phyloP scores from a whole-genome alignment of 768 basidiomycete species.

The Auricularia sp. region DNA sequence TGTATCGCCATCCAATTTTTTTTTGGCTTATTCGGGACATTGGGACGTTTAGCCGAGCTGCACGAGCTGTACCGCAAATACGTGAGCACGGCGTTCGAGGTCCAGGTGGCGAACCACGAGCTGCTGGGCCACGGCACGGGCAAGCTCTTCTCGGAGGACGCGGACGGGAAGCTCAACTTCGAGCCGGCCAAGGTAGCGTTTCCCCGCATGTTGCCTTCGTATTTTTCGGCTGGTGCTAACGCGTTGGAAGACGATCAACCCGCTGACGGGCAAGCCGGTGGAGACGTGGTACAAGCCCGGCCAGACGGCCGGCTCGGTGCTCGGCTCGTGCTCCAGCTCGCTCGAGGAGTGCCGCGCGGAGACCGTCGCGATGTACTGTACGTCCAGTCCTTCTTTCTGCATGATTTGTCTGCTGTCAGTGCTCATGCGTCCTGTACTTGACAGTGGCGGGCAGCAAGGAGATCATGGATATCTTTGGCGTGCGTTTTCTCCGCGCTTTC shows the following conservation, averaged over 20 bases:
- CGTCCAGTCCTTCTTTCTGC: constrained; percentile 17
- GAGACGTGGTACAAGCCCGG: constrained; percentile 83
- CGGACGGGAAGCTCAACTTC: constrained; percentile 75
- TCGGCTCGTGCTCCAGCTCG: constrained; percentile 82
- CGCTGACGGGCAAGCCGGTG: constrained; percentile 66
- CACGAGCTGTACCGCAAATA: constrained; percentile 63
- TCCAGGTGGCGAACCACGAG: constrained; percentile 88
- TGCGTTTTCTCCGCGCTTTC: constrained; percentile 23
- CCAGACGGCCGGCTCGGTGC: constrained; percentile 70
- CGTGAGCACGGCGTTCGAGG: constrained; percentile 71
- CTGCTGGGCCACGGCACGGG: constrained; percentile 80
- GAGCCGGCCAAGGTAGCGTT: constrained; percentile 47
- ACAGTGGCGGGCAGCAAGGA: constrained; percentile 64
- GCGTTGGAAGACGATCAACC: constrained; percentile 56
- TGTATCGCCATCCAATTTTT: background rate
- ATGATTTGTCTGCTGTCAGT: background rate
- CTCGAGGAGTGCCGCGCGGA: constrained; percentile 94
- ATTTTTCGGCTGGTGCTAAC: too few relatives aligned
- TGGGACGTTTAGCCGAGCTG: constrained; percentile 48
- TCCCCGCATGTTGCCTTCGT: too few relatives aligned
- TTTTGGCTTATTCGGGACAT: background rate
- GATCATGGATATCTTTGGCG: constrained; percentile 75
- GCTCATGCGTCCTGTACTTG: background rate
- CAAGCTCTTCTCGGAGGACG: constrained; percentile 68
- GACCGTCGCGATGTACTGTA: constrained; percentile 72